A percentile compares a stretch with the other conserved stretches of the same genome.
phyloP scores from a whole-genome alignment of 129 eudicot species.

The Lactuca saligna region DNA sequence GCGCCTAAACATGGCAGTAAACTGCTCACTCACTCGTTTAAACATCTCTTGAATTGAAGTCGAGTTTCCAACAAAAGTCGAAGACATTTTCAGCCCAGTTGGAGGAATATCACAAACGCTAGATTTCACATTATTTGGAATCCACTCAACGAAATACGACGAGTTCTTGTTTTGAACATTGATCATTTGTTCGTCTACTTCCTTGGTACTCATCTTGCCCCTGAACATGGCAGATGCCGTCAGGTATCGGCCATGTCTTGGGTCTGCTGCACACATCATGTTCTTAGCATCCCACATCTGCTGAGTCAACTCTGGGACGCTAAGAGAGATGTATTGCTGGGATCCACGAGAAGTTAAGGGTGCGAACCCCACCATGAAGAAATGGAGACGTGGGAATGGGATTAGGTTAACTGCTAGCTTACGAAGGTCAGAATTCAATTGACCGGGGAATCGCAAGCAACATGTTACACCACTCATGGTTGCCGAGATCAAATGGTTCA shows the following conservation, averaged over 20 bases:
- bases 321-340: conserved; percentile 78
- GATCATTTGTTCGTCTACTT: conserved; percentile 89
- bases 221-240: conserved; percentile 91
- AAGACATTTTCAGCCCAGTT: conserved; percentile 82
- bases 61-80: conserved; percentile 79
- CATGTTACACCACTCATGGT: conserved; percentile 97
- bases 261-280: conserved; percentile 96
- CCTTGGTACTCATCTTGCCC: conserved; percentile 91
- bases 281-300: conserved; percentile 97
- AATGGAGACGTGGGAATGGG: conserved; percentile 91
- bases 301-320: conserved; percentile 94
- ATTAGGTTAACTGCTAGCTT: conserved; percentile 83
- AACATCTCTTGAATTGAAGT: conserved; percentile 89
- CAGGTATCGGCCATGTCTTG: conserved; percentile 79
- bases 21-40: conserved; percentile 83
- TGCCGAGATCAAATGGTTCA: conserved; percentile 82
- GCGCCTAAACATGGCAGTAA: conserved; percentile 90
- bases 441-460: conserved; percentile 84
- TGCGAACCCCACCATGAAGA: conserved; percentile 94
- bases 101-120: conserved; percentile 92
- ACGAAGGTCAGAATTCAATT: conserved; percentile 75
- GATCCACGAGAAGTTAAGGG: conserved; percentile 90
- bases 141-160: conserved; percentile 87
- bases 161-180: conserved; percentile 95
- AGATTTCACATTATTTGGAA: conserved; percentile 87